phyloP scores from a whole-genome alignment of 2,329 filamentous ascomycete genomes.

The Tetracladium maxilliforme region DNA sequence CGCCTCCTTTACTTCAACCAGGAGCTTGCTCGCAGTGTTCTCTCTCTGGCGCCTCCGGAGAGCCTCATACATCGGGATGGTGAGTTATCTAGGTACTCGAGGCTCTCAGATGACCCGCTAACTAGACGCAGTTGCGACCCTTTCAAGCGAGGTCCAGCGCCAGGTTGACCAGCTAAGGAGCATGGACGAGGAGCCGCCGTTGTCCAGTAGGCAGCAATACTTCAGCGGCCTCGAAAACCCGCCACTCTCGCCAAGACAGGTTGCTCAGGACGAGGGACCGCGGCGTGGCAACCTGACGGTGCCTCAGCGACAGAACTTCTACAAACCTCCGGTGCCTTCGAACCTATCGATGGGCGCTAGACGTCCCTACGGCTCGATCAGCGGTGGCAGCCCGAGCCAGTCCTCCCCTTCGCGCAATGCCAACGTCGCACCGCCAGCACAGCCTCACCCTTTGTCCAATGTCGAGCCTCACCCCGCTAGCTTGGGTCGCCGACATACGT shows the following conservation, averaged over 20 bases:
- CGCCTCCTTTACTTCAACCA: slow-evolving; percentile 61
- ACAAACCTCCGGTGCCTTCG: slow-evolving; percentile 68
- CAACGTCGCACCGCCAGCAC: slow-evolving; percentile 44
- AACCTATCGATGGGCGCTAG: slow-evolving; percentile 63
- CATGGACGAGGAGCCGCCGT: slow-evolving; percentile 50
- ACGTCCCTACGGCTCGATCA: slow-evolving; percentile 78
- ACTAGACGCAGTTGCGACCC: slow-evolving; percentile 28
- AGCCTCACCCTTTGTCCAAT: slow-evolving; percentile 49
- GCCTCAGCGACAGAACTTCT: slow-evolving; percentile 45
- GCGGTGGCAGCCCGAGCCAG: slow-evolving; percentile 47
- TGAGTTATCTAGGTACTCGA: slow-evolving; percentile 29
- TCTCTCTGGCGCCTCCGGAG: slow-evolving; percentile 61
- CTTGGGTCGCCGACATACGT: slow-evolving; percentile 75
- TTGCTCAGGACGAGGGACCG: slow-evolving; percentile 73
- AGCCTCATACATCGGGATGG: slow-evolving; percentile 69
- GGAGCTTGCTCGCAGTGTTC: slow-evolving; percentile 63
- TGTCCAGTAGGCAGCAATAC: slow-evolving; percentile 50
- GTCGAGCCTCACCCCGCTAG: slow-evolving; percentile 50
- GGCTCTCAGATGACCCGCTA: slow-evolving; percentile 9
- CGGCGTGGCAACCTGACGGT: slow-evolving; percentile 36
- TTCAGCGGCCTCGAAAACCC: slow-evolving; percentile 56
- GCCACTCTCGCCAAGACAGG: slow-evolving; percentile 76
- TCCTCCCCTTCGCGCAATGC: too few relatives aligned
- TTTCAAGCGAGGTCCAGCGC: slow-evolving; percentile 46
- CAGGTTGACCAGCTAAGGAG: slow-evolving; percentile 41